Conservation (phyloP, 129 eudicot genomes). For the Calendula officinalis region DNA sequence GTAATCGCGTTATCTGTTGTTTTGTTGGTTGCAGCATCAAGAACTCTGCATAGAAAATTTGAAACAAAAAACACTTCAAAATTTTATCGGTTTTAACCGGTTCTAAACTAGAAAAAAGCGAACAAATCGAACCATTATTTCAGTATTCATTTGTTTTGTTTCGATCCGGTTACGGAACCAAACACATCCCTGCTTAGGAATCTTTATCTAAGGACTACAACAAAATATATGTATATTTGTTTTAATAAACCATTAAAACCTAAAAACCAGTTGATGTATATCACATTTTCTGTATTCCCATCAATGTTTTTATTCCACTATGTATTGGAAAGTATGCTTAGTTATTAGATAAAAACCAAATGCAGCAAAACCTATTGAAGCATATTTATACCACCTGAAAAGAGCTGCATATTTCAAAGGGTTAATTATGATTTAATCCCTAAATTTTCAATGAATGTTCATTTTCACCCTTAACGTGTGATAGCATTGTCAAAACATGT, state of each 20-base stretch:
- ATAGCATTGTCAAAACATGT: too few species aligned
- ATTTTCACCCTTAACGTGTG: too few species aligned
- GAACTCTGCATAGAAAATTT: conserved; percentile 59
- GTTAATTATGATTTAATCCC: too few species aligned
- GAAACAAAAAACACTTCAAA: conserved; percentile 1
- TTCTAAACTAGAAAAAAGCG: too few species aligned
- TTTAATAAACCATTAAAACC: not conserved
- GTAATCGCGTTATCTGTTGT: conserved; percentile 46
- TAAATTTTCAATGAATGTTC: too few species aligned
- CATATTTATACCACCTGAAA: conserved; percentile 87
- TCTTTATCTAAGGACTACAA: too few species aligned
- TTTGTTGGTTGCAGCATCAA: conserved; percentile 91
- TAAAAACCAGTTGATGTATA: not conserved
- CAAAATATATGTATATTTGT: not conserved
- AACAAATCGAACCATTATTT: too few species aligned
- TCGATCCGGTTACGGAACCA: too few species aligned
- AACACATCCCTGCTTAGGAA: too few species aligned
- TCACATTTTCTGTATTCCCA: conserved; percentile 89
- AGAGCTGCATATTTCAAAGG: not conserved
- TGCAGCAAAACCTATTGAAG: conserved; percentile 74
- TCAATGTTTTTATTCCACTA: conserved; percentile 83
- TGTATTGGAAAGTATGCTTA: conserved; percentile 61
- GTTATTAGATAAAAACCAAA: conserved; percentile 79
- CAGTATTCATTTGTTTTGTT: too few species aligned
- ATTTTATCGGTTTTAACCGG: too few species aligned